Base-by-base conservation (phyloP, 108 stramenopile genomes). In the Thalassiosira profunda region DNA sequence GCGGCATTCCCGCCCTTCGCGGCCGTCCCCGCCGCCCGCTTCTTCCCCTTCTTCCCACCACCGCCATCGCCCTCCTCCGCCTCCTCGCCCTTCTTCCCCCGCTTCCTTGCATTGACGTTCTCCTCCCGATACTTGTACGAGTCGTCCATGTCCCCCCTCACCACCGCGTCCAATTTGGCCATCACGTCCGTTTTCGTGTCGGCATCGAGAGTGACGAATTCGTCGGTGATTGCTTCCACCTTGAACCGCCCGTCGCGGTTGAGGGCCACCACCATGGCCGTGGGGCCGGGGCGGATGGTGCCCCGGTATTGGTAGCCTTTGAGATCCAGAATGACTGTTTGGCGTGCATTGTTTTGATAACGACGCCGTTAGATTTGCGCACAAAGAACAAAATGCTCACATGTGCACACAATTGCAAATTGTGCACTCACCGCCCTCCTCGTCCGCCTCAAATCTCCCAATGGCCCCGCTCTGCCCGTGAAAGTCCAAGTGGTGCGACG, bases 291-390 rank as follows among this genome's bases (percentile, higher is more conserved):
- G 17, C 83, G 75, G 8, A 93, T 83, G 33, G 63, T 84, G 25
- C 86, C 92, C 35, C 81, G 76, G 52, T 93, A 93, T 63, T 88
- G 89, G 40, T 57, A 77, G 18, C 92, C 92, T 58, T 90, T 89
- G 64, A 90, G 76, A 74, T 93, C 92, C 45, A 93, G 37, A 53
- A 75, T 69, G 34, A 93, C 83, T 74, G 40, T 43, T 23, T 58
- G n/a, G n/a, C n/a, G n/a, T n/a, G n/a, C n/a, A n/a, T n/a, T n/a
- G n/a, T n/a, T n/a, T n/a, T n/a, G n/a, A n/a, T n/a, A n/a, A n/a
- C n/a, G n/a, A n/a, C n/a, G n/a, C n/a, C n/a, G n/a, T n/a, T n/a
- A n/a, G n/a, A n/a, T n/a, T n/a, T n/a, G 41, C 26, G 30, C 11
- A 55, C 20, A 34, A 65, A 37, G 21, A 28, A 65, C 23, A 18